A percentile compares a stretch with the other conserved stretches of the same genome.
phyloP scores from a whole-genome alignment of 345 rosid genomes.

The Lagerstroemia speciosa region DNA sequence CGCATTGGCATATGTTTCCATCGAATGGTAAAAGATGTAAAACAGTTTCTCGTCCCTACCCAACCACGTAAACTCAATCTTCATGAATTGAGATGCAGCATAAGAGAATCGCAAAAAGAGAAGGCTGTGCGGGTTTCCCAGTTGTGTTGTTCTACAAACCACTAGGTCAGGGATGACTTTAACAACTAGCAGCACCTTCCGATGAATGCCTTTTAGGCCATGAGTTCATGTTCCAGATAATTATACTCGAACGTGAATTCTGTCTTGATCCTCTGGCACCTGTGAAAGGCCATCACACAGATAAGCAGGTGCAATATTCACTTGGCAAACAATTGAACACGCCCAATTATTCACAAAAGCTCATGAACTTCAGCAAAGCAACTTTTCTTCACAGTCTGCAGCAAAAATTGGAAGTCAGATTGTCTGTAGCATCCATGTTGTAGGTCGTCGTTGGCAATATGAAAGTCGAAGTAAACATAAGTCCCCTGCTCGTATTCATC shows the following conservation, averaged over 20 bases:
- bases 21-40: no score
- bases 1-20: not conserved
- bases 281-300: slow-evolving; percentile 16
- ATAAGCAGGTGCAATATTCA: not conserved
- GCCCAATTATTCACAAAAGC: not conserved
- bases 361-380: not conserved
- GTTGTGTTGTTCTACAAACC: not conserved
- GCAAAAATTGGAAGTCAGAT: no score
- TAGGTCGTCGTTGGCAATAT: slow-evolving; percentile 64
- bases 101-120: no score
- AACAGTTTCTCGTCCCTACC: no score
- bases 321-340: not conserved
- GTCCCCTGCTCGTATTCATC: slow-evolving; percentile 98
- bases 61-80: no score
- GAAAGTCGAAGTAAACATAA: slow-evolving; percentile 92
- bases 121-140: no score
- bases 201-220: slow-evolving; percentile 21
- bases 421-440: slow-evolving; percentile 75
- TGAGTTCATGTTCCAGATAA: slow-evolving; percentile 83
- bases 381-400: no score
- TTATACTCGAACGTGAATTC: slow-evolving; percentile 91
- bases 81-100: no score
- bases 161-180: not conserved
- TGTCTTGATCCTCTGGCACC: slow-evolving; percentile 95
- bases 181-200: slow-evolving; percentile 9